Percentiles rank a stretch among this genome's conserved stretches.
Conservation (phyloP, 352 stramenopile genomes). For the Phytophthora vignae region DNA sequence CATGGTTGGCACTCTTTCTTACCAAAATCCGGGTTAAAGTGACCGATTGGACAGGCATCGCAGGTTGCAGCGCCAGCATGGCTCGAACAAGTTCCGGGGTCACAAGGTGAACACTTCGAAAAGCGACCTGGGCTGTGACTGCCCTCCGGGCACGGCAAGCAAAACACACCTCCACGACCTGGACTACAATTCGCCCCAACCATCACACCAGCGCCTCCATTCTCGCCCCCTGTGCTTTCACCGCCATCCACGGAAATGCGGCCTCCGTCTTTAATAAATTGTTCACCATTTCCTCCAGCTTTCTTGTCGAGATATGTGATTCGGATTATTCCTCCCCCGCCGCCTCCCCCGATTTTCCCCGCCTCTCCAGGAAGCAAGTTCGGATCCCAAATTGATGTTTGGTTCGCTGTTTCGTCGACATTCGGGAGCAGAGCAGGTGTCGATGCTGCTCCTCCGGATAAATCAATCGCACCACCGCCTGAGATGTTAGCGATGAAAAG, state of each 20-base stretch:
- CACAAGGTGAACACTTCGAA: constrained; percentile 73
- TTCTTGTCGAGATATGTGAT: constrained; percentile 52
- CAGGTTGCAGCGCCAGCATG: constrained; percentile 57
- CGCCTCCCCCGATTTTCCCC: constrained; percentile 61
- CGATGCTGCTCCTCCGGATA: constrained; percentile 57
- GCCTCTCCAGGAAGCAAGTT: constrained; percentile 10
- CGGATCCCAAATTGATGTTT: constrained; percentile 47
- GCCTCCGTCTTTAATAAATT: constrained; percentile 70
- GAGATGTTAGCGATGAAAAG: constrained; percentile 65
- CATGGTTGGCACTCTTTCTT: constrained; percentile 71
- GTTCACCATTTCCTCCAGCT: constrained; percentile 45
- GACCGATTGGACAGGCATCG: constrained; percentile 55
- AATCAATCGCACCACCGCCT: constrained; percentile 68
- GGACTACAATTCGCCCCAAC: constrained; percentile 64
- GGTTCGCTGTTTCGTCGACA: constrained; percentile 17
- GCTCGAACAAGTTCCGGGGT: constrained; percentile 67
- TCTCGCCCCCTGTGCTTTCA: constrained; percentile 64
- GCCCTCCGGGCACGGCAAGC: constrained; percentile 66
- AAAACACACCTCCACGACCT: constrained; percentile 75
- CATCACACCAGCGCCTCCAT: constrained; percentile 59
- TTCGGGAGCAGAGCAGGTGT: constrained; percentile 10
- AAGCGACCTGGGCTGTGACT: constrained; percentile 67
- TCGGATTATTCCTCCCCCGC: constrained; percentile 67
- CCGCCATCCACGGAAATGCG: constrained; percentile 54
- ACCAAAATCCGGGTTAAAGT: constrained; percentile 79